Conservation (phyloP, 345 rosid genomes). For the Aquilaria malaccensis region DNA sequence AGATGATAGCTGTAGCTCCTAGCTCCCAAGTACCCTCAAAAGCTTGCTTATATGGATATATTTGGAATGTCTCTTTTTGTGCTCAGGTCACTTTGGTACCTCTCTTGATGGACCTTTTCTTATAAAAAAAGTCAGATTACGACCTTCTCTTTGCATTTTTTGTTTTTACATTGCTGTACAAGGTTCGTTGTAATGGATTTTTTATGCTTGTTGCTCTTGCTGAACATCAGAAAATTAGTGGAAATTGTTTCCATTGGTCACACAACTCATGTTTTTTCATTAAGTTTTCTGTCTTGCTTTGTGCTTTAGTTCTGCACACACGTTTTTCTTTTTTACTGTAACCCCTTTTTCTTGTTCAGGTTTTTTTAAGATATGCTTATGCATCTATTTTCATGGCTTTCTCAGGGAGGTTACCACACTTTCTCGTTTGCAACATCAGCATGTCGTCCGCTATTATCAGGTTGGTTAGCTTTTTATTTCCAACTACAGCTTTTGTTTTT, state of each 20-base stretch:
- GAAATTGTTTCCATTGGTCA: neutral
- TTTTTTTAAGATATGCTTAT: conserved; percentile 11
- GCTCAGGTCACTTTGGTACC: no score
- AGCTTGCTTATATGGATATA: no score
- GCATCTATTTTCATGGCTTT: conserved; percentile 19
- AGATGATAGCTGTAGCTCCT: no score
- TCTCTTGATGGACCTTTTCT: no score
- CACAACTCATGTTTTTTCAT: neutral
- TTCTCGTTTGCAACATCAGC: conserved; percentile 97
- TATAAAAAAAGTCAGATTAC: no score
- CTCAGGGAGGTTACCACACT: conserved; percentile 96
- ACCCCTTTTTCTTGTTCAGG: neutral
- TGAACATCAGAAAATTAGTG: neutral
- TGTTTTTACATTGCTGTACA: conserved; percentile 2
- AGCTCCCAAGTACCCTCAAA: no score
- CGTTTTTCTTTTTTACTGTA: neutral
- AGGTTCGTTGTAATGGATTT: neutral
- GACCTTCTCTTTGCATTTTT: neutral
- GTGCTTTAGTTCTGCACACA: conserved; percentile 1
- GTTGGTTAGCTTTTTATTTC: conserved; percentile 26
- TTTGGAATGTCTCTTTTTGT: no score
- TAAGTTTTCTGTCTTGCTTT: conserved; percentile 6
- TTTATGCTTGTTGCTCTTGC: neutral
- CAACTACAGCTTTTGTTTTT: conserved; percentile 14
- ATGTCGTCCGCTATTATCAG: conserved; percentile 99